These are phyloP conservation scores for Dacryopinax spathularia DNA, from an alignment of 768 basidiomycete species.

Conservation along the genomic window DNA sequence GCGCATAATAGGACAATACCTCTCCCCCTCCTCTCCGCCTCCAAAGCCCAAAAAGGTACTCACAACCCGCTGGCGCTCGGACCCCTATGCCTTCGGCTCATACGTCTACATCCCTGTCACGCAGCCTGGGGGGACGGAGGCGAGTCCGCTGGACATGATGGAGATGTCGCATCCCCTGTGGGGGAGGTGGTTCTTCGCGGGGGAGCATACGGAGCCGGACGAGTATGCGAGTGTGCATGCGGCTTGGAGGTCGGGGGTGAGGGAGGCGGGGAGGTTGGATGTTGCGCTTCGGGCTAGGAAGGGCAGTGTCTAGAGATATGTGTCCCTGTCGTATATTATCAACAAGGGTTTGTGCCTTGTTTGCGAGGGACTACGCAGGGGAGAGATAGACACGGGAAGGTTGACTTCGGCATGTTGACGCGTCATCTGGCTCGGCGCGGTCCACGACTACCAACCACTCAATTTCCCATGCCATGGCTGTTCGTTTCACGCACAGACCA, in stretches of 20 bases:
- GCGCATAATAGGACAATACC: conserved; percentile 3
- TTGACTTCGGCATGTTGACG: no score
- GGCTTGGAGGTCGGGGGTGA: conserved; percentile 24
- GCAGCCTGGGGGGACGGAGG: background rate
- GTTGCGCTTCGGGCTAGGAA: conserved; percentile 17
- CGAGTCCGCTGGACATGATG: conserved; percentile 13
- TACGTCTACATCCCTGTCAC: conserved; percentile 9
- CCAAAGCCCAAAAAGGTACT: conserved; percentile 7
- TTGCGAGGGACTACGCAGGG: no score
- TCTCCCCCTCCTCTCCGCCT: background rate
- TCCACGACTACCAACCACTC: no score
- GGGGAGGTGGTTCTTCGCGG: conserved; percentile 26
- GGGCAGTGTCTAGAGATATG: no score
- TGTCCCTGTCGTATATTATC: no score
- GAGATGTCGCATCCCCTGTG: conserved; percentile 9
- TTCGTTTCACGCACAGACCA: no score
- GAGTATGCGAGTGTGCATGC: conserved; percentile 26
- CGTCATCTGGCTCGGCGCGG: no score
- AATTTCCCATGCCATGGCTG: no score
- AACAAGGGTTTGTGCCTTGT: no score
- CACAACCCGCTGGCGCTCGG: conserved; percentile 9
- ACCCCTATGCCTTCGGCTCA: conserved; percentile 7
- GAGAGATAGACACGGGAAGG: no score
- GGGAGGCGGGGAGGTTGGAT: conserved; percentile 25
- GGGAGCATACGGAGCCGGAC: conserved; percentile 31